Percentiles rank a stretch among this genome's conserved stretches.
Conservation (phyloP, 2,329 filamentous ascomycete species). For the Hortaea werneckii region DNA sequence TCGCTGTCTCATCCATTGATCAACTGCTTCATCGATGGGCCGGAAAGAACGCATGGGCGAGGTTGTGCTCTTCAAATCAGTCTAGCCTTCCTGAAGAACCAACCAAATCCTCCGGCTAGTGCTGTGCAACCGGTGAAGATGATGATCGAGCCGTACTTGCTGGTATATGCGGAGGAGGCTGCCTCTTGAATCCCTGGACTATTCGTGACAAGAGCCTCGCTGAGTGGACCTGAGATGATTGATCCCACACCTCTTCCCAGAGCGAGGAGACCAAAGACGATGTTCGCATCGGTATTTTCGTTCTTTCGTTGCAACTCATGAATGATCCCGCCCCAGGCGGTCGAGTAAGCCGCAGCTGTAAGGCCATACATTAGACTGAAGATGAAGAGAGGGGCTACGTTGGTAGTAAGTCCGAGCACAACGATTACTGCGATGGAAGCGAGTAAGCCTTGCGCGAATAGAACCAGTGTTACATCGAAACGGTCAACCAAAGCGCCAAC, state of each 20-base stretch:
- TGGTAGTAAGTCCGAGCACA: constrained; percentile 37
- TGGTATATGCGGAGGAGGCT: constrained; percentile 25
- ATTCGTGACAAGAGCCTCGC: background rate
- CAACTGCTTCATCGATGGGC: too few species aligned
- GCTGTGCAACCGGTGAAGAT: constrained; percentile 29
- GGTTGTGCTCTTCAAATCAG: constrained; percentile 8
- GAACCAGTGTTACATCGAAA: constrained; percentile 29
- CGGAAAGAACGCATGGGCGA: too few species aligned
- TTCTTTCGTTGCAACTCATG: constrained; percentile 7
- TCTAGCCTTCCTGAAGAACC: constrained; percentile 11
- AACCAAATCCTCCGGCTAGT: constrained; percentile 9
- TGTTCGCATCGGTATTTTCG: constrained; percentile 30
- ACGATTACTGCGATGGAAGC: constrained; percentile 31
- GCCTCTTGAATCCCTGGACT: constrained; percentile 11
- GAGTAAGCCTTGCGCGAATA: constrained; percentile 18
- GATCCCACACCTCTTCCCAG: constrained; percentile 44
- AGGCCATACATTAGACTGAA: constrained; percentile 35
- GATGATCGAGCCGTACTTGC: constrained; percentile 32
- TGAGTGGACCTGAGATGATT: constrained; percentile 41
- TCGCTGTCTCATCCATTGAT: too few species aligned
- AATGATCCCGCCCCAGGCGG: constrained; percentile 24
- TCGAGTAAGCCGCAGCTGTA: constrained; percentile 31
- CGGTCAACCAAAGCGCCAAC: constrained; percentile 30
- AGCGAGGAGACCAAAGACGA: constrained; percentile 40
- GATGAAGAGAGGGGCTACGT: constrained; percentile 30